Evolutionary conservation across 2,329 filamentous ascomycete species (phyloP).

Genomic region (Alternaria burnsii): DNA sequence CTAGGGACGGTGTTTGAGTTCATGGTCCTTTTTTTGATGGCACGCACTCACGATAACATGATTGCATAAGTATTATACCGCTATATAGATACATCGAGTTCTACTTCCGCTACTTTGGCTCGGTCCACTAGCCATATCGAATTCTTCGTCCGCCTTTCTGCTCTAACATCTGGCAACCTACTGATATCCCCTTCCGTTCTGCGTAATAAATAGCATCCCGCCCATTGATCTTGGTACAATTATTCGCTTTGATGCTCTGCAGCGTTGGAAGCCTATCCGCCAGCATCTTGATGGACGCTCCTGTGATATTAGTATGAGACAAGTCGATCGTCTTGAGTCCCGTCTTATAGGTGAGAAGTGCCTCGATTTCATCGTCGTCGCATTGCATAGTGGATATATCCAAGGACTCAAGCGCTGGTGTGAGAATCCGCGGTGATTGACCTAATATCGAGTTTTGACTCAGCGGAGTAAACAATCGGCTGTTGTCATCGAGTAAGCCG

Average conservation of each 20-base stretch:
- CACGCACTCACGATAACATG: constrained; percentile 9
- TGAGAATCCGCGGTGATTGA: constrained; percentile 35
- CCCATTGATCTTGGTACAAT: constrained; percentile 46
- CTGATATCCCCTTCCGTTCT: constrained; percentile 41
- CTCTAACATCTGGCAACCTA: constrained; percentile 34
- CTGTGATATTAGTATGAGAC: constrained; percentile 50
- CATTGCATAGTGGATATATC: constrained; percentile 26
- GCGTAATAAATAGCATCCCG: constrained; percentile 55
- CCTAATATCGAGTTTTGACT: constrained; percentile 15
- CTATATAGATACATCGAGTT: constrained; percentile 1
- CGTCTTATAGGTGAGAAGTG: constrained; percentile 28
- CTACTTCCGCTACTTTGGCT: background rate
- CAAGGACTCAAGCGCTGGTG: constrained; percentile 25
- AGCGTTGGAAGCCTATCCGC: constrained; percentile 40
- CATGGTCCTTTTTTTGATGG: background rate
- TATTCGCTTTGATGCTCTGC: constrained; percentile 42
- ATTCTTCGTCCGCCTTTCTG: constrained; percentile 22
- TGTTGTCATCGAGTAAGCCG: background rate
- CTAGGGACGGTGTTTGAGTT: background rate
- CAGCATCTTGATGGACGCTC: constrained; percentile 52
- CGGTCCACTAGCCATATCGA: constrained; percentile 15
- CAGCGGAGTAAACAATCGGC: background rate
- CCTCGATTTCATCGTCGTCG: constrained; percentile 45
- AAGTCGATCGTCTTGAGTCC: constrained; percentile 46
- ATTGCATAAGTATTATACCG: constrained; percentile 12